Conservation (phyloP, 495 filamentous ascomycete genomes). For the Aspergillus taichungensis region DNA sequence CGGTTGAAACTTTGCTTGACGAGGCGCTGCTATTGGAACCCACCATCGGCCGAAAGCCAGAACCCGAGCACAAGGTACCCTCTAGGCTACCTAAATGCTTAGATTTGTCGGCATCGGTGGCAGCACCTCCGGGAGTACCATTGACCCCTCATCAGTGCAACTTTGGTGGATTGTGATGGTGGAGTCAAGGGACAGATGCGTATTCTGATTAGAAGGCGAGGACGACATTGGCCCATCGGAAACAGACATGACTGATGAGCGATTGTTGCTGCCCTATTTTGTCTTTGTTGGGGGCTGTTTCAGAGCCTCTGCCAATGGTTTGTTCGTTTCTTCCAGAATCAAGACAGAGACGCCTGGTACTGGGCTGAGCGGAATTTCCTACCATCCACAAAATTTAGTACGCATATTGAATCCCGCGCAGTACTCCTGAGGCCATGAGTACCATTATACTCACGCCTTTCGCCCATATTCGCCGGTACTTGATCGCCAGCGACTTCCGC, state of each 20-base stretch:
- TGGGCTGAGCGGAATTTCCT: conserved; percentile 16
- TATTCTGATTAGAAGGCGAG: conserved; percentile 2
- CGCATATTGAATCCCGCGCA: conserved; percentile 22
- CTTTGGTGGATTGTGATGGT: conserved; percentile 9
- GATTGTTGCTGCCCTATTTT: conserved; percentile 2
- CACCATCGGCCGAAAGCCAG: not conserved
- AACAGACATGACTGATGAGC: not conserved
- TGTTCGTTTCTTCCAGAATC: conserved; percentile 5
- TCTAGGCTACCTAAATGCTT: conserved; percentile 1
- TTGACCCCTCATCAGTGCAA: conserved; percentile 15
- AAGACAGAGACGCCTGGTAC: conserved; percentile 8
- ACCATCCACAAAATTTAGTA: conserved; percentile 26
- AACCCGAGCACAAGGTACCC: not conserved
- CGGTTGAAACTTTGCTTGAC: too few relatives aligned
- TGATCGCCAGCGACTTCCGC: conserved; percentile 9
- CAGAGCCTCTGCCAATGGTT: conserved; percentile 8
- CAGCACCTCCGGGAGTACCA: conserved; percentile 7
- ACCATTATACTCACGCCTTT: conserved; percentile 16
- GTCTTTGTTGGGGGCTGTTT: conserved; percentile 2
- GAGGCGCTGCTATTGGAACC: too few relatives aligned
- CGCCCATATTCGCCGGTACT: conserved; percentile 9
- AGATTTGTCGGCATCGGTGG: conserved; percentile 9
- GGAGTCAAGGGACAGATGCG: conserved; percentile 1
- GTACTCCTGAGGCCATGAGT: conserved; percentile 14
- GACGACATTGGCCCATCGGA: not conserved